phyloP scores from a whole-genome alignment of 179 eudicot species.

The Drosera spatulata region DNA sequence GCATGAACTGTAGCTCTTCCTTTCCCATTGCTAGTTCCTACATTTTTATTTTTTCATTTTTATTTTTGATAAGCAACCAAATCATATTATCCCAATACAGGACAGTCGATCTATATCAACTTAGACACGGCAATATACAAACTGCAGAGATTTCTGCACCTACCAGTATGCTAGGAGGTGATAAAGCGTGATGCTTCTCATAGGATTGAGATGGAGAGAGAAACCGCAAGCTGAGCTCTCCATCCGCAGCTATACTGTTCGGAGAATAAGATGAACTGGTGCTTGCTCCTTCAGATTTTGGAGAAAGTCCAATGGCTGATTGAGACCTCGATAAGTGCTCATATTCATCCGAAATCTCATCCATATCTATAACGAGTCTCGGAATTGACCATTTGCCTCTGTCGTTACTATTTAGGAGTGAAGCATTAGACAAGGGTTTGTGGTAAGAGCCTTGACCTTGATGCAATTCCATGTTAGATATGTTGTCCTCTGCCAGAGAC shows the following conservation, averaged over 20 bases:
- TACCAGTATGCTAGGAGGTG: conserved; percentile 28
- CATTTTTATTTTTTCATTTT: conserved; percentile 2
- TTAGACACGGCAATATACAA: background rate
- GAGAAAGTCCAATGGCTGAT: conserved; percentile 18
- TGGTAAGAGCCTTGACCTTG: conserved; percentile 3
- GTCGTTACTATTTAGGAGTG: conserved; percentile 14
- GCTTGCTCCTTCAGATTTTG: conserved; percentile 18
- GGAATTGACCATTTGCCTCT: no score
- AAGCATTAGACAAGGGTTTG: conserved; percentile 3
- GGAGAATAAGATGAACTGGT: conserved; percentile 11
- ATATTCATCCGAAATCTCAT: conserved; percentile 12
- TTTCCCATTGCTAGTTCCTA: conserved; percentile 35
- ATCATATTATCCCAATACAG: background rate
- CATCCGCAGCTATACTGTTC: conserved; percentile 5
- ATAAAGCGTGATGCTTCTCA: conserved; percentile 7
- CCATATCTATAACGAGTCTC: conserved; percentile 3
- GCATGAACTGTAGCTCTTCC: conserved; percentile 34
- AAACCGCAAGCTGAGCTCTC: conserved; percentile 9
- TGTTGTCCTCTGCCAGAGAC: conserved; percentile 2
- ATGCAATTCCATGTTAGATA: conserved; percentile 7
- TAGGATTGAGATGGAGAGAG: conserved; percentile 5
- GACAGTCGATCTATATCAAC: background rate
- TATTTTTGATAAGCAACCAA: background rate
- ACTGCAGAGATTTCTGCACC: conserved; percentile 3
- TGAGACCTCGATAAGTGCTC: conserved; percentile 15